A percentile compares a stretch with the other conserved stretches of the same genome.
Conservation (phyloP, 352 stramenopile genomes). For the Phytophthora fragariaefolia region DNA sequence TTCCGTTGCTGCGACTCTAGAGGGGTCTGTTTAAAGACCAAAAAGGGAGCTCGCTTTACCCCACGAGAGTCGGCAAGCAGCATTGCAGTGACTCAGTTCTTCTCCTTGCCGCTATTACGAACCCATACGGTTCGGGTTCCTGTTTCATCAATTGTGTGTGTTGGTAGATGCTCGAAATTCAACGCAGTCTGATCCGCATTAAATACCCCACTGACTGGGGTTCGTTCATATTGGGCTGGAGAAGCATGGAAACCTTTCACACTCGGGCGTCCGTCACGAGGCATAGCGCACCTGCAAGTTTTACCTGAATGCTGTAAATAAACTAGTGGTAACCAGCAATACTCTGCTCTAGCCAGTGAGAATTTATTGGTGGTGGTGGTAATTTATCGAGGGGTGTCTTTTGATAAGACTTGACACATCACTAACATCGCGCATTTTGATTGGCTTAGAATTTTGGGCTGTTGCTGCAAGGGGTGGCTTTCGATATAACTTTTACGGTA, state of each 20-base stretch:
- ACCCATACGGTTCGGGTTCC: conserved; percentile 21
- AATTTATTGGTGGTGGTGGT: not conserved
- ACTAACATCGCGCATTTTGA: not conserved
- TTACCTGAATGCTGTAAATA: too few species aligned
- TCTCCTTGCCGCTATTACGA: conserved; percentile 24
- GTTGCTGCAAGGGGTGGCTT: too few species aligned
- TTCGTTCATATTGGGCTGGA: not conserved
- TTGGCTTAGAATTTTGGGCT: too few species aligned
- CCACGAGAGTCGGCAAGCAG: conserved; percentile 8
- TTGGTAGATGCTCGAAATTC: conserved; percentile 32
- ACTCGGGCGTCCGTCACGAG: too few species aligned
- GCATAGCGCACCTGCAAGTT: too few species aligned
- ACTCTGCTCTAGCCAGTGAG: not conserved
- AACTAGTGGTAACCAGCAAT: not conserved
- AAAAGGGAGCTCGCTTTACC: conserved; percentile 11
- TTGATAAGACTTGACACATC: not conserved
- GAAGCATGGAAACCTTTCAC: not conserved
- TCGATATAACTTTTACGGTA: too few species aligned
- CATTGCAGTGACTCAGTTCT: conserved; percentile 23
- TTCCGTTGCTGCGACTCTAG: conserved; percentile 3
- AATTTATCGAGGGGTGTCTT: not conserved
- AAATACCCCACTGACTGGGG: not conserved
- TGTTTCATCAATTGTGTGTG: conserved; percentile 16
- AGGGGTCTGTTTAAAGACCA: conserved; percentile 28
- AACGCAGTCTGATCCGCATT: conserved; percentile 27